A percentile compares a stretch with the other conserved stretches of the same genome.
Evolutionary conservation across 345 rosid genomes (phyloP).

Genomic region (Eucalyptus paniculata): DNA sequence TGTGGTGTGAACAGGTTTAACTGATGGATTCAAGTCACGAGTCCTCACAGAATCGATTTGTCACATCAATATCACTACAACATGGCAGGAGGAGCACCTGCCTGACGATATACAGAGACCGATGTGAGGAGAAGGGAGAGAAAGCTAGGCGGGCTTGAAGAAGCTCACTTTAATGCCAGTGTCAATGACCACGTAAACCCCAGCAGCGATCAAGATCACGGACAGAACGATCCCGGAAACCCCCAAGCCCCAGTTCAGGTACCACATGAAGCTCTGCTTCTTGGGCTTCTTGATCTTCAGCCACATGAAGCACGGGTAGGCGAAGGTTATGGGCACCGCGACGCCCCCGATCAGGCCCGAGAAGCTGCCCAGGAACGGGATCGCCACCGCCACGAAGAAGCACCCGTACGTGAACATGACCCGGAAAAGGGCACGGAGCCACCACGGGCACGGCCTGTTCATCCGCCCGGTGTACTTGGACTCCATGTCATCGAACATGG

Average conservation of each 20-base stretch:
- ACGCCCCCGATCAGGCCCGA: constrained; percentile 5
- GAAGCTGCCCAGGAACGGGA: constrained; percentile 4
- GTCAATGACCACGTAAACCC: constrained; percentile 1
- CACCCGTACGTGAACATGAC: constrained; percentile 3
- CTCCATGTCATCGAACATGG: constrained; percentile 6
- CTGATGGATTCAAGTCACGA: not conserved
- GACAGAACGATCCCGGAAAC: not conserved
- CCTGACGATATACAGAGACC: not conserved
- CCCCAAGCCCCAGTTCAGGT: constrained; percentile 3
- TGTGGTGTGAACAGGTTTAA: not conserved
- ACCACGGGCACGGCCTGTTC: constrained; percentile 7
- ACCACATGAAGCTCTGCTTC: constrained; percentile 5
- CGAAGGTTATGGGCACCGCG: constrained; percentile 3
- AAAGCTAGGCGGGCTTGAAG: not conserved
- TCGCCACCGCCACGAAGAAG: constrained; percentile 5
- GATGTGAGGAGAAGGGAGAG: not conserved
- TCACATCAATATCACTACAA: not conserved
- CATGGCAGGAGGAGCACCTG: not conserved
- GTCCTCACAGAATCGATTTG: not conserved
- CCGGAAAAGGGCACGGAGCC: not conserved
- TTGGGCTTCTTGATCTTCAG: constrained; percentile 3
- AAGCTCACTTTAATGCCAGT: constrained; percentile 6
- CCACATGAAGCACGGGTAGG: constrained; percentile 8
- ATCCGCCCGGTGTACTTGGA: constrained; percentile 2
- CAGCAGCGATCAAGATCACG: not conserved